Evolutionary conservation across 2,329 filamentous ascomycete species (phyloP).

Genomic region (Sclerotinia subarctica): DNA sequence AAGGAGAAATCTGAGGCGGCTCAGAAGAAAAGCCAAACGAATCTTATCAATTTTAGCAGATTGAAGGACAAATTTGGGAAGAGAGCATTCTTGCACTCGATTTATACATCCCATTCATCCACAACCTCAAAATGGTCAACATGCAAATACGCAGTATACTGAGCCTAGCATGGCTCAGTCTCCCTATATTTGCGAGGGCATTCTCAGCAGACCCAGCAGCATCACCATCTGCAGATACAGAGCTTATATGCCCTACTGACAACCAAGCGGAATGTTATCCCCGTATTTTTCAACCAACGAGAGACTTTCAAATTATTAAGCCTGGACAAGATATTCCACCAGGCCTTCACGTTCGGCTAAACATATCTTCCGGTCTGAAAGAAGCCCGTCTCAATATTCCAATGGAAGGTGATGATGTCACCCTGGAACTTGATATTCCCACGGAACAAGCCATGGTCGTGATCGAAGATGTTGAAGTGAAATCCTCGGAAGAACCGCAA

Average conservation of each 20-base stretch:
- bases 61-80: conserved; percentile 21
- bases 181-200: conserved; percentile 30
- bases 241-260: conserved; percentile 63
- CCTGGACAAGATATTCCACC: conserved; percentile 63
- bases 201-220: conserved; percentile 24
- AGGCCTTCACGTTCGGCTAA: conserved; percentile 64
- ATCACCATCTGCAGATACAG: conserved; percentile 41
- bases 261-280: conserved; percentile 64
- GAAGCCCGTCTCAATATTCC: conserved; percentile 66
- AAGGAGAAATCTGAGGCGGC: conserved; percentile 33
- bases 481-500: conserved; percentile 40
- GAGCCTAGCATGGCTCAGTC: conserved; percentile 30
- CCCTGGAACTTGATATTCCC: conserved; percentile 50
- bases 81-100: not conserved
- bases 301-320: conserved; percentile 61
- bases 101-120: not conserved
- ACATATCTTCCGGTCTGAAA: conserved; percentile 60
- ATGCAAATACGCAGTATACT: conserved; percentile 25
- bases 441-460: conserved; percentile 45
- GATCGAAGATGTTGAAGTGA: conserved; percentile 29
- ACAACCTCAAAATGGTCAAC: conserved; percentile 29
- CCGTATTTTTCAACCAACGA: conserved; percentile 58
- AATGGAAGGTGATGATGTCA: conserved; percentile 48
- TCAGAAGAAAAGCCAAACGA: conserved; percentile 34
- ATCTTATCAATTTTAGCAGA: conserved; percentile 33